Conservation (phyloP, 108 stramenopile species). For the Parmales sp. region DNA sequence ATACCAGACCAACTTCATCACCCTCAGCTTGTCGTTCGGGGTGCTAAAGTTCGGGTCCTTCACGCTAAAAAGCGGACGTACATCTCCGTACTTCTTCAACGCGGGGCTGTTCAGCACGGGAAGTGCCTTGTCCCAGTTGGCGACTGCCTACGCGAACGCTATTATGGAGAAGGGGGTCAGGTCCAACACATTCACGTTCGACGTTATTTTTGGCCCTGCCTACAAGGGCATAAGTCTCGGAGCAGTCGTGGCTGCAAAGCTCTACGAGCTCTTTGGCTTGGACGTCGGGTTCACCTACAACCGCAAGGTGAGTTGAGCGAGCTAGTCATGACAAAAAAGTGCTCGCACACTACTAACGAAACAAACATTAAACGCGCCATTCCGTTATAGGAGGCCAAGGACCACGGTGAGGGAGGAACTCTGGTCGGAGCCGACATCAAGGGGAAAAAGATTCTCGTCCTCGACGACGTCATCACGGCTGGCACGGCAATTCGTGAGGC, state of each 20-base stretch:
- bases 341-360: no score
- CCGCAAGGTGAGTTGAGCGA: no score
- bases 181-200: conserved; percentile 61
- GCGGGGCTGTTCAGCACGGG: conserved; percentile 85
- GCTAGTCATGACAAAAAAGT: no score
- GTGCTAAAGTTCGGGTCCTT: conserved; percentile 92
- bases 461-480: conserved; percentile 98
- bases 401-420: conserved; percentile 94
- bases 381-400: conserved; percentile 97
- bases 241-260: conserved; percentile 77
- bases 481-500: conserved; percentile 96
- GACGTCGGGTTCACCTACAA: conserved; percentile 88
- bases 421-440: conserved; percentile 84
- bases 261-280: conserved; percentile 67
- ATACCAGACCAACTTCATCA: conserved; percentile 80
- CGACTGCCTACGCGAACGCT: conserved; percentile 78
- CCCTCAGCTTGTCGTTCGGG: conserved; percentile 72
- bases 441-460: conserved; percentile 81
- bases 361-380: no score
- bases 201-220: conserved; percentile 95
- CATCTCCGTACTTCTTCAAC: conserved; percentile 99
- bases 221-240: conserved; percentile 99
- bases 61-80: conserved; percentile 91
- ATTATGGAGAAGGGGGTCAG: conserved; percentile 48
- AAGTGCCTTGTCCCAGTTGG: conserved; percentile 63